These are phyloP conservation scores for bread wheat (Triticum aestivum) DNA, from an alignment of 176 grass and related monocot species.

Conservation along the genomic window DNA sequence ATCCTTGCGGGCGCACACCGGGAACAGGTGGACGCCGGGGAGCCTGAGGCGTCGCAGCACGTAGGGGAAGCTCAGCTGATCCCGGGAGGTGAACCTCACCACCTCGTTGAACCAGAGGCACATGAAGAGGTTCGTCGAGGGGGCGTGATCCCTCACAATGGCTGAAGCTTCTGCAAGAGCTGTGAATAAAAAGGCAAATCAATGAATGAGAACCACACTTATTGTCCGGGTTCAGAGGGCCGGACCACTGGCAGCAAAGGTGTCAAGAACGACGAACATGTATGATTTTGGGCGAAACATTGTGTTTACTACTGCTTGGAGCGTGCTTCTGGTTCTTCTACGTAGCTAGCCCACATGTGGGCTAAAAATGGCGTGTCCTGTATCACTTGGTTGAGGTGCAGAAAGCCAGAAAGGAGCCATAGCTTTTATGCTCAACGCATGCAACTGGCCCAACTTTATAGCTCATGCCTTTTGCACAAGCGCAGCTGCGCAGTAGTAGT, in stretches of 20 bases:
- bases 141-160: conserved; percentile 80
- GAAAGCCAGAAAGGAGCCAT: conserved; percentile 36
- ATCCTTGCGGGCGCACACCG: conserved; percentile 79
- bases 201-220: background rate
- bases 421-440: conserved; percentile 50
- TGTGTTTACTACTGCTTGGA: conserved; percentile 7
- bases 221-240: background rate
- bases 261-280: background rate
- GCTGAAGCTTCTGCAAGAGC: conserved; percentile 84
- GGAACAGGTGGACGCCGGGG: conserved; percentile 68
- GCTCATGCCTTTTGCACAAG: conserved; percentile 45
- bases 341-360: conserved; percentile 24
- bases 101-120: conserved; percentile 97
- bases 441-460: conserved; percentile 41
- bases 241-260: conserved; percentile 19
- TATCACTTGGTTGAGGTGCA: conserved; percentile 38
- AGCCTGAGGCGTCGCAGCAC: conserved; percentile 52
- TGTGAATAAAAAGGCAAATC: conserved; percentile 34
- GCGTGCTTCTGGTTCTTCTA: conserved; percentile 26
- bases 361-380: conserved; percentile 27
- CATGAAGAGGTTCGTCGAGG: conserved; percentile 81
- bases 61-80: conserved; percentile 97
- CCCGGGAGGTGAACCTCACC: conserved; percentile 74
- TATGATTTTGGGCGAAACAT: conserved; percentile 3
- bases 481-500: conserved; percentile 14